A percentile compares a stretch with the other conserved stretches of the same genome.
These are phyloP conservation scores for Rhizophagus clarus DNA, from an alignment of 192 early-diverging fungal genomes.

Conservation along the genomic window DNA sequence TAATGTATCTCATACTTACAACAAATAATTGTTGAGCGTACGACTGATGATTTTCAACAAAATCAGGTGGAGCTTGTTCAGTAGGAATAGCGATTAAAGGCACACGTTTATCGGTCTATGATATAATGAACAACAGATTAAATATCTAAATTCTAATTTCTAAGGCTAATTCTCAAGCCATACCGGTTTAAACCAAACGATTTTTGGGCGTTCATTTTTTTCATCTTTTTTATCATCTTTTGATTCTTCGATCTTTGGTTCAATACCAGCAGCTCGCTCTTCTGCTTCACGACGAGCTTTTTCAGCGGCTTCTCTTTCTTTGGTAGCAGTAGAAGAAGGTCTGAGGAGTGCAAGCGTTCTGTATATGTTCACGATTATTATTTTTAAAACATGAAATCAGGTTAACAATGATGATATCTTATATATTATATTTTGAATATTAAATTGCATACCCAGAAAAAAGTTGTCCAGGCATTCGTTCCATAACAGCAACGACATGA, in stretches of 20 bases:
- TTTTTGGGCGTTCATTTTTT: slow-evolving; percentile 53
- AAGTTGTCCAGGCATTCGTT: slow-evolving; percentile 57
- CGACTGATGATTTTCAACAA: slow-evolving; percentile 61
- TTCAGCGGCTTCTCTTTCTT: slow-evolving; percentile 31
- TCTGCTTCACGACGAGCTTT: slow-evolving; percentile 38
- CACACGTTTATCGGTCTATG: slow-evolving; percentile 72
- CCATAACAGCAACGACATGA: slow-evolving; percentile 58
- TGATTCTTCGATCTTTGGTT: slow-evolving; percentile 36
- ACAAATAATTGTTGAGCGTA: slow-evolving; percentile 64
- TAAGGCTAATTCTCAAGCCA: slow-evolving; percentile 7
- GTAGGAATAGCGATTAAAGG: slow-evolving; percentile 77
- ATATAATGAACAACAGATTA: slow-evolving; percentile 2
- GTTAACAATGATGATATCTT: neutral
- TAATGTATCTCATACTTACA: slow-evolving; percentile 30
- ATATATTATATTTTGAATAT: neutral
- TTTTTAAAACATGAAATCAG: neutral
- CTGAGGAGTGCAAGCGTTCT: slow-evolving; percentile 43
- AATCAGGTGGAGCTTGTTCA: slow-evolving; percentile 69
- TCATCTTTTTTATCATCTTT: slow-evolving; percentile 47
- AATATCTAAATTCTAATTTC: slow-evolving; percentile 17
- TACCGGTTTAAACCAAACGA: slow-evolving; percentile 84
- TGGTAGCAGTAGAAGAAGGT: slow-evolving; percentile 34
- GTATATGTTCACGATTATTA: neutral
- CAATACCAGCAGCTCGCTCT: slow-evolving; percentile 42
- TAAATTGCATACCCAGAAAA: slow-evolving; percentile 53